These are phyloP conservation scores for Beta macrorhiza DNA, from an alignment of 179 eudicot species.

Conservation along the genomic window DNA sequence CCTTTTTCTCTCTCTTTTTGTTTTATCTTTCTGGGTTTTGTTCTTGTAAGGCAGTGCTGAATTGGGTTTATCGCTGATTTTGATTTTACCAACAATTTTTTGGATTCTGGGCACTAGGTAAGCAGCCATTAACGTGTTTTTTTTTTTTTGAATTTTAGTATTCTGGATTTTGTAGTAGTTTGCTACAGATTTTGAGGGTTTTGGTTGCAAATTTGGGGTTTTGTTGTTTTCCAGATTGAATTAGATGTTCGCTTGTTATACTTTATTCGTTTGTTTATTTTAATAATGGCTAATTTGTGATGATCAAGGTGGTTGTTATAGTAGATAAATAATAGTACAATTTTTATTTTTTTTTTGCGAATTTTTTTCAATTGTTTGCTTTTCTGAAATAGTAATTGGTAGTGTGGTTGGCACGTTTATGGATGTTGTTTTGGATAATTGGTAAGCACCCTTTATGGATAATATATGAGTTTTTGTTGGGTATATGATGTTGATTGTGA, in stretches of 20 bases:
- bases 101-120: neutral
- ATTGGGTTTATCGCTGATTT: neutral
- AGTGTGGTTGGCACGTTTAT: conserved; percentile 3
- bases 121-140: neutral
- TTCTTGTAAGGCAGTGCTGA: neutral
- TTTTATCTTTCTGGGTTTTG: neutral
- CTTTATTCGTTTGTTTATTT: neutral
- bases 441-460: neutral
- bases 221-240: neutral
- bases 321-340: neutral
- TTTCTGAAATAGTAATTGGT: neutral
- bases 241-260: neutral
- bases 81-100: neutral
- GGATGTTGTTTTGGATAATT: neutral
- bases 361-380: neutral
- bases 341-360: neutral
- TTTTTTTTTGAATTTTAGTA: neutral
- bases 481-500: neutral
- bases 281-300: neutral
- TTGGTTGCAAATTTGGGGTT: neutral
- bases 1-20: neutral
- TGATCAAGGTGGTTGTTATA: neutral
- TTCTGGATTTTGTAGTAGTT: neutral
- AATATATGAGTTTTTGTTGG: neutral
- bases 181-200: neutral